Conservation (phyloP, 768 basidiomycete species). For the Epithele typhae region DNA sequence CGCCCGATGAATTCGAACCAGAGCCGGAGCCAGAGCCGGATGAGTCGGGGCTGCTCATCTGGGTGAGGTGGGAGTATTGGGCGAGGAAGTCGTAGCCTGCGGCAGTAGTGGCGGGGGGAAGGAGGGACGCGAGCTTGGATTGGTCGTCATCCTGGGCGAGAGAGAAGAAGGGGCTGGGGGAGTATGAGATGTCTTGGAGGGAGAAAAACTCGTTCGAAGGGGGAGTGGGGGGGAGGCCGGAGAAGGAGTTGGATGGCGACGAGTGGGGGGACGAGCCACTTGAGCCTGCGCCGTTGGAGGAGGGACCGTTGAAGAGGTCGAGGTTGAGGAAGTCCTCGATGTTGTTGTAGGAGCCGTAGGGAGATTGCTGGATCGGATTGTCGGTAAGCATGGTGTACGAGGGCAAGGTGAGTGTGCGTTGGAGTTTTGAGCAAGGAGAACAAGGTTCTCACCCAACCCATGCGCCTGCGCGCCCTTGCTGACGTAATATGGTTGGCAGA, state of each 20-base stretch:
- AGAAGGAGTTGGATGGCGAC: constrained; percentile 24
- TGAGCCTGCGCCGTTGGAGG: constrained; percentile 18
- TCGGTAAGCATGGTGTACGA: constrained; percentile 45
- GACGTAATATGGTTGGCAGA: background rate
- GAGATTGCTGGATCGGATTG: constrained; percentile 26
- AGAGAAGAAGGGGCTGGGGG: constrained; percentile 20
- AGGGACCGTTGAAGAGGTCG: constrained; percentile 44
- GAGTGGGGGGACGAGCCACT: constrained; percentile 24
- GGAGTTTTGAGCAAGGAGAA: too few species aligned
- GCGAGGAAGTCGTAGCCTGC: constrained; percentile 38
- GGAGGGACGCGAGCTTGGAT: constrained; percentile 22
- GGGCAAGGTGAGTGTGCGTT: background rate
- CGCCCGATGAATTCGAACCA: constrained; percentile 12
- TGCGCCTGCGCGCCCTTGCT: background rate
- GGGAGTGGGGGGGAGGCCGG: constrained; percentile 22
- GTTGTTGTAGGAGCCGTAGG: constrained; percentile 20
- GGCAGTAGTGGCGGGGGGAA: constrained; percentile 20
- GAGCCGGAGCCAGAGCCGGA: constrained; percentile 17
- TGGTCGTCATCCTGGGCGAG: constrained; percentile 27
- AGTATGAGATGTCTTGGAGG: constrained; percentile 14
- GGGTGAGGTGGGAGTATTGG: constrained; percentile 22
- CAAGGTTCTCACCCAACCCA: too few species aligned
- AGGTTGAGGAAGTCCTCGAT: constrained; percentile 66
- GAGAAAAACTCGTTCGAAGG: constrained; percentile 17
- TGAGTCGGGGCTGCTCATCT: constrained; percentile 26